Evolutionary conservation across 2,329 filamentous ascomycete species (phyloP).

Genomic region (Penicillium palitans): DNA sequence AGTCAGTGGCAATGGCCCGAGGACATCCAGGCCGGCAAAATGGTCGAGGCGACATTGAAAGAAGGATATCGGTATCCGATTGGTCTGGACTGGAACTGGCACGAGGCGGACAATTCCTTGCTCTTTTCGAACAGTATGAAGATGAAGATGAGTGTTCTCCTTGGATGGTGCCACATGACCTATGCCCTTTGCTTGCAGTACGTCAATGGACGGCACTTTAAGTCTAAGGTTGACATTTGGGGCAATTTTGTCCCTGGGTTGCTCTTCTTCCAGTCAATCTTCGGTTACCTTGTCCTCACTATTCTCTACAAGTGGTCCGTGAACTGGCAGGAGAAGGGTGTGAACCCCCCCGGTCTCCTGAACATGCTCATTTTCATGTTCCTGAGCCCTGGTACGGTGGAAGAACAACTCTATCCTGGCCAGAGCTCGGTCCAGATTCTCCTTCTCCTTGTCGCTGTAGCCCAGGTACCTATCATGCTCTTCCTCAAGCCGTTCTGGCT

Average conservation of each 20-base stretch:
- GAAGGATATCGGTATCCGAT: conserved; percentile 87
- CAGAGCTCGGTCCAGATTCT: conserved; percentile 75
- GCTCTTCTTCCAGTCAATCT: conserved; percentile 99
- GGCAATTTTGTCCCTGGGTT: conserved; percentile 97
- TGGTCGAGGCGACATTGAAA: conserved; percentile 67
- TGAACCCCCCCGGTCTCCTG: conserved; percentile 78
- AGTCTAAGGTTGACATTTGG: conserved; percentile 91
- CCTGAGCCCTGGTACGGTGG: conserved; percentile 72
- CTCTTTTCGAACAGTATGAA: conserved; percentile 98
- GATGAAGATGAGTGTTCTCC: conserved; percentile 99
- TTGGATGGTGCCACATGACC: conserved; percentile 91
- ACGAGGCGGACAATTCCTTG: conserved; percentile 90
- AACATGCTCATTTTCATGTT: conserved; percentile 99
- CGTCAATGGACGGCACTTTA: conserved; percentile 93
- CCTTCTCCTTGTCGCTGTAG: conserved; percentile 76
- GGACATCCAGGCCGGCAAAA: conserved; percentile 64
- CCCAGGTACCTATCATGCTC: conserved; percentile 85
- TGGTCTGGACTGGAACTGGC: conserved; percentile 94
- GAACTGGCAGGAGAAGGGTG: conserved; percentile 71
- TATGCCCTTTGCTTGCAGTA: conserved; percentile 93
- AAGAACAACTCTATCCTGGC: conserved; percentile 71
- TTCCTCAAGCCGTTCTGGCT: conserved; percentile 97
- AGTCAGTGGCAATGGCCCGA: conserved; percentile 87
- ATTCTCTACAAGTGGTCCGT: conserved; percentile 98
- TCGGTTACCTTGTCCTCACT: conserved; percentile 89